Percentiles rank a stretch among this genome's conserved stretches.
Conservation (phyloP, 768 basidiomycete genomes). For the Rhodosporidiobolus sp. region DNA sequence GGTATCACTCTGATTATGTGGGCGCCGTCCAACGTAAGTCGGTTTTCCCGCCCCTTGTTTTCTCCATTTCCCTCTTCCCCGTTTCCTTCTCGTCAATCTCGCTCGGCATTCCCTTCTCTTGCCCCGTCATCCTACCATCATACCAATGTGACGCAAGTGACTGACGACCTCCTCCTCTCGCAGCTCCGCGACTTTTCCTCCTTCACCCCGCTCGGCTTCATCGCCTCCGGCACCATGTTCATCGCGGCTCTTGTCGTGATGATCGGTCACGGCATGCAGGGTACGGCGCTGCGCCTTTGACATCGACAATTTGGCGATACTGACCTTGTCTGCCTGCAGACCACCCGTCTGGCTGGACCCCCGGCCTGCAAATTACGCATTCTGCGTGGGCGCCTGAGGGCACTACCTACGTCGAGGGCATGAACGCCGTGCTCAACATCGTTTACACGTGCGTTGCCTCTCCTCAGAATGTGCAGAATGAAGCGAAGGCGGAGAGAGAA, state of each 20-base stretch:
- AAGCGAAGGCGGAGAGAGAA: too few relatives aligned
- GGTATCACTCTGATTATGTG: too few relatives aligned
- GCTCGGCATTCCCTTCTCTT: neutral
- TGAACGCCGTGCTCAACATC: conserved; percentile 43
- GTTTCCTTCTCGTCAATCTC: neutral
- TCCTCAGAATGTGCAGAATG: too few relatives aligned
- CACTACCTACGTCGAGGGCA: conserved; percentile 43
- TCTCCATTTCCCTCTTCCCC: neutral
- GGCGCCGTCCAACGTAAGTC: too few relatives aligned
- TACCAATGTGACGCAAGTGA: too few relatives aligned
- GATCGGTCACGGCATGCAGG: conserved; percentile 44
- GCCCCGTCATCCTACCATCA: conserved; percentile 22
- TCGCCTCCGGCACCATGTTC: conserved; percentile 55
- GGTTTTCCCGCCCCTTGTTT: too few relatives aligned
- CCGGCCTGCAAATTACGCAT: conserved; percentile 12
- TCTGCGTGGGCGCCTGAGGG: conserved; percentile 41
- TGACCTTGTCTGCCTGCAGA: conserved; percentile 48
- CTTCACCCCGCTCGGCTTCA: conserved; percentile 48
- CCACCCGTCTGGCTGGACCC: conserved; percentile 52
- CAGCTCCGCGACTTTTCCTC: conserved; percentile 54
- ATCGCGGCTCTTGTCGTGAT: conserved; percentile 54
- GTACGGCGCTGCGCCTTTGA: neutral
- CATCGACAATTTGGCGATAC: neutral
- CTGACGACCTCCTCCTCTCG: conserved; percentile 15
- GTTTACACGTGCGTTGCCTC: neutral